Evolutionary conservation across 129 eudicot species (phyloP).

Genomic region (Lonicera japonica): DNA sequence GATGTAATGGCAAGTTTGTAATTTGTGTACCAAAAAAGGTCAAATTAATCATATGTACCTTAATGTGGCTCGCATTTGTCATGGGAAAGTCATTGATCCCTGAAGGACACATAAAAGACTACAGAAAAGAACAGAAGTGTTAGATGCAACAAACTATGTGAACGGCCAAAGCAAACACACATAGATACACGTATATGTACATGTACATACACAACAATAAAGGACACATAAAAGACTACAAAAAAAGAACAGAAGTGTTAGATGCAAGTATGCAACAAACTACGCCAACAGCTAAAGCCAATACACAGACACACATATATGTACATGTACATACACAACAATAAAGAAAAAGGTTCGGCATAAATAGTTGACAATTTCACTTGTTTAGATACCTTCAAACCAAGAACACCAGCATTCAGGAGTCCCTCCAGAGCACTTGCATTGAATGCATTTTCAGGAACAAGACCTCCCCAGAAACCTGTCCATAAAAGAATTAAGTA

Average conservation of each 20-base stretch:
- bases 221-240: slow-evolving; percentile 96
- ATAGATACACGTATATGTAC: not conserved
- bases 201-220: slow-evolving; percentile 23
- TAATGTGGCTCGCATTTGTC: slow-evolving; percentile 83
- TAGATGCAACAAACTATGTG: not conserved
- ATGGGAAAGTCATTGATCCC: slow-evolving; percentile 98
- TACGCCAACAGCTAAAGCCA: not conserved
- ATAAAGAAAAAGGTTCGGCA: too few relatives aligned
- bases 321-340: too few relatives aligned
- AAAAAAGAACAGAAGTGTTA: slow-evolving; percentile 17
- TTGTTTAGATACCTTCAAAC: slow-evolving; percentile 60
- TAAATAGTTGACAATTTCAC: not conserved
- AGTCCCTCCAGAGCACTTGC: slow-evolving; percentile 63
- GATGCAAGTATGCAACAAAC: not conserved
- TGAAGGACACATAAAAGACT: slow-evolving; percentile 99
- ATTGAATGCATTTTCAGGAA: slow-evolving; percentile 91
- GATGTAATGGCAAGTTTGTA: too few relatives aligned
- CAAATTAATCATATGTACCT: slow-evolving; percentile 38
- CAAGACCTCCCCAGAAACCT: slow-evolving; percentile 99
- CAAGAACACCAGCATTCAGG: slow-evolving; percentile 87
- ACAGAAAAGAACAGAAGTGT: slow-evolving; percentile 24
- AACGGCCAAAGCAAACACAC: not conserved
- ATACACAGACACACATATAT: too few relatives aligned
- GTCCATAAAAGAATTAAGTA: slow-evolving; percentile 11
- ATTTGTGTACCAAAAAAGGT: not conserved